Evolutionary conservation across 2,329 filamentous ascomycete species (phyloP).

Genomic region (Cytospora leucostoma): DNA sequence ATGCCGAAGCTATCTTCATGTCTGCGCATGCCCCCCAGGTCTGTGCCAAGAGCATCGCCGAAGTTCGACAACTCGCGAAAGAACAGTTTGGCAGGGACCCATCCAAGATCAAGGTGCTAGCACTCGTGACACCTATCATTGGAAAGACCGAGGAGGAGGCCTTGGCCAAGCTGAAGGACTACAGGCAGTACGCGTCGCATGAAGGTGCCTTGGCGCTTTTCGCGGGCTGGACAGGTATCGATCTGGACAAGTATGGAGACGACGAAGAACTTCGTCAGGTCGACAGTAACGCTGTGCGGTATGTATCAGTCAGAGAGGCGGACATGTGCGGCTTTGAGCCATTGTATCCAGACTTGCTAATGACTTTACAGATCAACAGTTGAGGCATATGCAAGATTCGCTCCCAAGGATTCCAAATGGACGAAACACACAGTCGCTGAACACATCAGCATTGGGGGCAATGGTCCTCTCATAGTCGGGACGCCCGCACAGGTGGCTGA

Average conservation of each 20-base stretch:
- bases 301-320: neutral
- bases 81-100: conserved; percentile 58
- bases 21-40: conserved; percentile 64
- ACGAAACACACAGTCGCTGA: conserved; percentile 70
- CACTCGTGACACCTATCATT: conserved; percentile 65
- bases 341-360: neutral
- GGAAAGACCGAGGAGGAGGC: conserved; percentile 68
- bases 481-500: conserved; percentile 67
- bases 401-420: conserved; percentile 55
- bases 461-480: conserved; percentile 65
- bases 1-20: conserved; percentile 70
- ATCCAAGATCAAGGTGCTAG: conserved; percentile 65
- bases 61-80: conserved; percentile 59
- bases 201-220: conserved; percentile 71
- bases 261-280: conserved; percentile 43
- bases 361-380: conserved; percentile 28
- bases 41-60: conserved; percentile 61
- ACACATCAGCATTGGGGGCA: conserved; percentile 67
- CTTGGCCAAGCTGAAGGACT: conserved; percentile 62
- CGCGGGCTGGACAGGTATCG: conserved; percentile 70
- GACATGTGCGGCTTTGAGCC: neutral
- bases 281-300: conserved; percentile 45
- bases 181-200: conserved; percentile 58
- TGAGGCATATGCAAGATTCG: conserved; percentile 25
- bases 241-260: conserved; percentile 44